Evolutionary conservation across 2,329 filamentous ascomycete genomes (phyloP).

Genomic region (Myriosclerotinia duriaeana): DNA sequence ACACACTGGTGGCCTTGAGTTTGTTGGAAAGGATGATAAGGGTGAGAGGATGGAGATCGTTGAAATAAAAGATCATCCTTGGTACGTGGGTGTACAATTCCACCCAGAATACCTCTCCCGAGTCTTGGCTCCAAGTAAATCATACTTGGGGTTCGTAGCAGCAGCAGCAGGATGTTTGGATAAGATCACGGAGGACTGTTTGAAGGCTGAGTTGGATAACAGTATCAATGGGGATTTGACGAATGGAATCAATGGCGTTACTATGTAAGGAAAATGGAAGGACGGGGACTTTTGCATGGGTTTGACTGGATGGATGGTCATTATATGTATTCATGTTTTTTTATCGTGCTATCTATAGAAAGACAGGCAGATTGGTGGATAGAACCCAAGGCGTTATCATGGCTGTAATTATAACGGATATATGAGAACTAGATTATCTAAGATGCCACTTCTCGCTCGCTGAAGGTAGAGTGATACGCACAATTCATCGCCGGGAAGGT

Average conservation of each 20-base stretch:
- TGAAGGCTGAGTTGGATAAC: conserved; percentile 14
- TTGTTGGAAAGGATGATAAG: conserved; percentile 76
- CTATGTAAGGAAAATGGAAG: conserved; percentile 16
- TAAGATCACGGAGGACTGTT: conserved; percentile 31
- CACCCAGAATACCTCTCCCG: conserved; percentile 83
- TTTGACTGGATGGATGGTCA: conserved; percentile 10
- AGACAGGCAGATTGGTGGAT: conserved; percentile 1
- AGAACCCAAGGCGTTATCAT: conserved; percentile 16
- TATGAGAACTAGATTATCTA: neutral
- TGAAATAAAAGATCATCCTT: conserved; percentile 80
- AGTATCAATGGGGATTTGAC: conserved; percentile 20
- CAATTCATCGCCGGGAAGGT: neutral
- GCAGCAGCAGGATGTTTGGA: conserved; percentile 51
- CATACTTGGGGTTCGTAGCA: conserved; percentile 83
- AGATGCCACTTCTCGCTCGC: neutral
- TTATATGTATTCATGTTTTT: neutral
- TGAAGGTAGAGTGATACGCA: conserved; percentile 5
- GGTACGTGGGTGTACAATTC: conserved; percentile 82
- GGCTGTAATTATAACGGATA: conserved; percentile 10
- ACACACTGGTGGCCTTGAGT: conserved; percentile 66
- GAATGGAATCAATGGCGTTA: conserved; percentile 21
- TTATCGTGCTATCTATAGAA: conserved; percentile 9
- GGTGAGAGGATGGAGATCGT: conserved; percentile 80
- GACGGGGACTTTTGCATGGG: conserved; percentile 11
- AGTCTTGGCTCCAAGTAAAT: conserved; percentile 70